Base-by-base conservation (phyloP, 2,329 filamentous ascomycete species). In the Setomelanomma holmii region DNA sequence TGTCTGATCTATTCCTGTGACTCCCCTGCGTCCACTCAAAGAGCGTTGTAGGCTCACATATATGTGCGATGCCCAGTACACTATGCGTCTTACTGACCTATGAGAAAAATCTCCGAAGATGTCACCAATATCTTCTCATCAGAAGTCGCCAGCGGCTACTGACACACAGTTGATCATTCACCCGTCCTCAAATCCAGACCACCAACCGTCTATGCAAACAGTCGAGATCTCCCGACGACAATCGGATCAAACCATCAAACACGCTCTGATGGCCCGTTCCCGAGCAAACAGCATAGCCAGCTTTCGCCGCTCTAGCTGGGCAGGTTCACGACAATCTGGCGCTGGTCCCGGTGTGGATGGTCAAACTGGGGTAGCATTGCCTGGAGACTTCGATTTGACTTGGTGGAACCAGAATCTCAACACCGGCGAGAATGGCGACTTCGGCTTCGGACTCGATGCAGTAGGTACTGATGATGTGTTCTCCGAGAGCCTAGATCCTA, bases 31-130 rank as follows among this genome's bases (percentile, higher is more conserved):
- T 39, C 19, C 17, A 21, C 42, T 64, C 44, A 65, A 66, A 62
- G 60, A 56, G 47, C 51, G 39, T 52, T 61, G 56, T 61, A 40
- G 27, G 27, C 33, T 44, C 45, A 51, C 55, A 60, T 57, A 65
- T 64, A 60, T 61, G 49, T 51, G 47, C 49, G 51, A 53, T 49
- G 47, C 35, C 42, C 22, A 12, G 14, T 35, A 40, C 34, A 36
- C 34, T 36, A 36, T 36, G 43, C 30, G 22, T 40, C 17, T 27
- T 34, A 53, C 41, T 39, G 50, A 44, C 43, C 36, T 20, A 27
- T 46, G 27, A 36, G 34, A 36, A 35, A n/a, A 36, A 16, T 36
- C 4, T 40, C 43, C 16, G 38, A 42, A 45, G 40, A 60, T 60
- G 47, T 46, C 39, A 19, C 24, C 43, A 22, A 38, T 12, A 11